Evolutionary conservation across 2,329 filamentous ascomycete species (phyloP), one percentile per base, ranked within the genome.

Genomic region (Diaporthe ampelina): DNA sequence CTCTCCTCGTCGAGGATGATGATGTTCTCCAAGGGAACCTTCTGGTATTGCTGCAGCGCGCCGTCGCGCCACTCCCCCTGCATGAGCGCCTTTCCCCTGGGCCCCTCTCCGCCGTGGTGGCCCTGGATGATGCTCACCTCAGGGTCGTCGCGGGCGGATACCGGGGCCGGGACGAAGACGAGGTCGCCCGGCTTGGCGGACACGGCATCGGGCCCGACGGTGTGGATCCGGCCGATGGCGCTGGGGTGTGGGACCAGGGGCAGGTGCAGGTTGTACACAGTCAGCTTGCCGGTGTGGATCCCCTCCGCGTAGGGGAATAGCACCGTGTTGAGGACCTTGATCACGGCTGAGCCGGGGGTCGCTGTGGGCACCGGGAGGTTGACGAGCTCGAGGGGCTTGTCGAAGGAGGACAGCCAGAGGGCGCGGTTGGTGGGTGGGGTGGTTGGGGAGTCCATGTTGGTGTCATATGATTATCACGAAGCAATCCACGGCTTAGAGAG

Each of bases 21-120:
- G 24, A 75, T 74, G 59, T 81, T 81, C 72, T 81, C 80, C 9
- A 79, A 48, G 4, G 80, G 78, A 0, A 74, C 56, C 8, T 32
- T 48, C 32, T 48, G 57, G 17, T 71, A 43, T 54, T 74, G 67
- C 15, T 57, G 67, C 32, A 32, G 63, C n/a, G 45, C 45, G 11
- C 73, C 73, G n/a, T 71, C 68, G 17, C 73, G 43, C 68, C 67
- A 74, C 21, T 56, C 67, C 0, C 40, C 45, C 21, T 61, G 67
- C 61, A 71, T 74, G 67, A 72, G 54, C 2, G 54, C 54, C 15
- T 29, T 29, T 7, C 54, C 54, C 0, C 54, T 26, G 1, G 54
- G 54, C 7, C 54, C 54, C 7, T 57, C 54, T 0, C 54, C 54
- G 54, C 54, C 54, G 54, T 57, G 54, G 26, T 57, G 54, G 54